These are phyloP conservation scores for Saccharomycopsis sp. DNA, from an alignment of 805 yeast species.

Conservation along the genomic window DNA sequence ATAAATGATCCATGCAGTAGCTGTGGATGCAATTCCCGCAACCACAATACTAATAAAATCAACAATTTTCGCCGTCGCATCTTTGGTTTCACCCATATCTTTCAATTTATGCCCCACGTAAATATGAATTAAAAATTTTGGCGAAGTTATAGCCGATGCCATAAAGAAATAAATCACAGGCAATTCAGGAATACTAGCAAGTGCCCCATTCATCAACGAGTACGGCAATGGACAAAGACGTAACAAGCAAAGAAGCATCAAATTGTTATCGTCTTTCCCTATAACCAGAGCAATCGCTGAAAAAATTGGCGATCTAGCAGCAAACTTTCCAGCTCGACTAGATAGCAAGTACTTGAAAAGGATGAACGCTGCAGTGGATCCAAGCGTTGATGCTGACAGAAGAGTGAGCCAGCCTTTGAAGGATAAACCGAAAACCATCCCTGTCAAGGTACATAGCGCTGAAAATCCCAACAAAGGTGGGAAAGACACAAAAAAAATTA, in stretches of 20 bases:
- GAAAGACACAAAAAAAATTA: conserved; percentile 66
- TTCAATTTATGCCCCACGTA: conserved; percentile 74
- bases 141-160: conserved; percentile 73
- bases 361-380: conserved; percentile 70
- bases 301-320: conserved; percentile 55
- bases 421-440: conserved; percentile 77
- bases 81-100: conserved; percentile 54
- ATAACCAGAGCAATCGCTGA: conserved; percentile 69
- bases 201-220: conserved; percentile 85
- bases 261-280: conserved; percentile 54
- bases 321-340: conserved; percentile 51
- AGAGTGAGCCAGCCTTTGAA: conserved; percentile 70
- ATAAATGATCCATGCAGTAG: conserved; percentile 65
- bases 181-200: conserved; percentile 80
- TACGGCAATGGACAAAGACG: conserved; percentile 91
- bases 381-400: conserved; percentile 59
- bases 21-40: conserved; percentile 46
- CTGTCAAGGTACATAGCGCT: conserved; percentile 56
- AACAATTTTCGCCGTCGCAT: conserved; percentile 44
- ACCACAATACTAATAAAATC: conserved; percentile 56
- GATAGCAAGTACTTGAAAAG: conserved; percentile 54
- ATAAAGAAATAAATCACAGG: conserved; percentile 52
- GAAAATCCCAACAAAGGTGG: conserved; percentile 90
- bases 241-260: conserved; percentile 61
- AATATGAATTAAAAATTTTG: conserved; percentile 69